Base-by-base conservation (phyloP, 1,284 basidiomycete species). In the Pseudozyma hubeiensis region DNA sequence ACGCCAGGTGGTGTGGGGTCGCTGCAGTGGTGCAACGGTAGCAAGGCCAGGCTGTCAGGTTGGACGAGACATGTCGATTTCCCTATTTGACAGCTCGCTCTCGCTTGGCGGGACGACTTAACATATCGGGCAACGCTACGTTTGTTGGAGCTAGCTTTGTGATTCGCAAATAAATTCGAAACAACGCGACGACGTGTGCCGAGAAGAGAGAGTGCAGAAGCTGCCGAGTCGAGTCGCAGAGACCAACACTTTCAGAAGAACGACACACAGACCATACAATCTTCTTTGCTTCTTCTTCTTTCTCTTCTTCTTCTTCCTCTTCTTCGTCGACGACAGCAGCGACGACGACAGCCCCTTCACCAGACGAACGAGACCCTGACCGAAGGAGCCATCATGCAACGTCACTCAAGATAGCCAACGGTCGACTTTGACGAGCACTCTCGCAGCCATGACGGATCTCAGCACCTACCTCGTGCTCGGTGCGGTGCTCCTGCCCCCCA, bases 381-480 rank as follows among this genome's bases (percentile, higher is more conserved):
- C 24, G 24, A 24, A 24, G 35, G 35, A 37, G 14, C 9, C 35
- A 5, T 14, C 14, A 37, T 37, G 35, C 35, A 14, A 37, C 24
- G 24, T 4, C 24, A 24, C 24, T 24, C 24, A 24, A 24, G 24
- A 24, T 24, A 24, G 24, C 24, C 24, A 24, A 24, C 24, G 24
- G 24, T 24, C 24, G 24, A 24, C 35, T 37, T 9, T 9, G 14
- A 37, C 35, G 24, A 45, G n/a, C 43, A 16, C 39, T n/a, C 39
- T 10, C 16, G 24, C 29, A n/a, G 31, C 7, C 8, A 66, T 66
- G 69, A 49, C 49, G 13, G 69, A 66, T 37, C 33, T 66, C 39
- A 48, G 51, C 6, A 57, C 52, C 1, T 74, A 65, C 44, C 13
- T 69, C 9, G 52, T 72, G 34, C 56, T 72, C n/a, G 70, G 56